Conservation (phyloP, 176 grass and related monocot genomes). For the Dendrocalamus sinicus region DNA sequence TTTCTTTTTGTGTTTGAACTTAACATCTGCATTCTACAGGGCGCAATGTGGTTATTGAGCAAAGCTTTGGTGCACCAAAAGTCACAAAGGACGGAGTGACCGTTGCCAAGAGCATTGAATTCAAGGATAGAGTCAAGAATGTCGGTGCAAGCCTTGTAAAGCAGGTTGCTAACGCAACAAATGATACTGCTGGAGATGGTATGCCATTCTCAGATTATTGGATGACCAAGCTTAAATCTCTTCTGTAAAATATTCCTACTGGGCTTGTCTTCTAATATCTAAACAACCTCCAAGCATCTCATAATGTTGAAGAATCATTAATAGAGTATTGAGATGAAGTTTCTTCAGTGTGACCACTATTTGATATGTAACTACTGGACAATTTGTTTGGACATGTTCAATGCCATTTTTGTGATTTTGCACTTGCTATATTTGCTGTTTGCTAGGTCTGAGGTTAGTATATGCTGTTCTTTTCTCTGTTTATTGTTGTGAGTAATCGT, state of each 20-base stretch:
- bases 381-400: neutral
- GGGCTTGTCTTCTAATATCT: neutral
- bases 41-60: conserved; percentile 87
- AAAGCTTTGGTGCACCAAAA: conserved; percentile 98
- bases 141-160: conserved; percentile 96
- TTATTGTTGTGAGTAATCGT: neutral
- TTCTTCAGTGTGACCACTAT: neutral
- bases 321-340: neutral
- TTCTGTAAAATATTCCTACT: neutral
- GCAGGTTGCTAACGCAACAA: conserved; percentile 97
- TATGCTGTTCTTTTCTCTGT: neutral
- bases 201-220: conserved; percentile 36
- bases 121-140: conserved; percentile 90
- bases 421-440: neutral
- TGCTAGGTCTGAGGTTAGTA: neutral
- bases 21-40: conserved; percentile 47
- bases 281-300: neutral
- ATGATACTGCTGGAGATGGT: conserved; percentile 96
- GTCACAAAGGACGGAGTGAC: conserved; percentile 98
- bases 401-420: neutral
- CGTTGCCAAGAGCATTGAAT: conserved; percentile 98
- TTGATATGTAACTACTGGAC: neutral
- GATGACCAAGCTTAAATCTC: neutral
- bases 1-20: conserved; percentile 3
- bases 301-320: neutral